Percentiles rank a stretch among this genome's conserved stretches.
Evolutionary conservation across 257 asterid species (phyloP).

Genomic region (Osmanthus fragrans): DNA sequence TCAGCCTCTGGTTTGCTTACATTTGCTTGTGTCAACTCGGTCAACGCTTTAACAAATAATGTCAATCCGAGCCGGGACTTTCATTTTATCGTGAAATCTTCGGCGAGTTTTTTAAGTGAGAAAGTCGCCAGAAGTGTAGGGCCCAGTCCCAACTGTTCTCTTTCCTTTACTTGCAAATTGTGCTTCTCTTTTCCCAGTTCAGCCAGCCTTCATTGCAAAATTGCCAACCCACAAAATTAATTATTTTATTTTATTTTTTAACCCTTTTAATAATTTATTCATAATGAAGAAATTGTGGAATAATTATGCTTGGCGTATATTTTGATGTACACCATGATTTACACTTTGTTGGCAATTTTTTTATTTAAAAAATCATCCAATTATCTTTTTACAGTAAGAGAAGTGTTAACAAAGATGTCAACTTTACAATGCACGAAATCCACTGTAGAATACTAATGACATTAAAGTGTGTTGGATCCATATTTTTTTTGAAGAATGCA

Average conservation of each 20-base stretch:
- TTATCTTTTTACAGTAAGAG: no score
- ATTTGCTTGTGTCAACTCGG: neutral
- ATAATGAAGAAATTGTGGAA: neutral
- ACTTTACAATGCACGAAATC: no score
- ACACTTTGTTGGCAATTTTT: no score
- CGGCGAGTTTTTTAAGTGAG: constrained; percentile 19
- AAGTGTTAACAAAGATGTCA: no score
- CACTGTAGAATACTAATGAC: no score
- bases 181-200: constrained; percentile 36
- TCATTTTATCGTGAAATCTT: constrained; percentile 12
- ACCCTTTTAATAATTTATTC: neutral
- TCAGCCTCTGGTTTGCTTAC: neutral
- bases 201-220: constrained; percentile 29
- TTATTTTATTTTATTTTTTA: neutral
- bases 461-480: no score
- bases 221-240: constrained; percentile 30
- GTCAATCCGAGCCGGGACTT: neutral
- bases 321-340: no score
- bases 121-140: constrained; percentile 46
- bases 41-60: constrained; percentile 27
- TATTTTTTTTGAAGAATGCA: no score
- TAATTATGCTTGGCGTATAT: no score
- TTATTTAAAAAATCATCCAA: no score
- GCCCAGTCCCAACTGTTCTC: constrained; percentile 36
- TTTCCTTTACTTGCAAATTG: constrained; percentile 26